phyloP scores from a whole-genome alignment of 2,329 filamentous ascomycete genomes.

The Didymella sp. region DNA sequence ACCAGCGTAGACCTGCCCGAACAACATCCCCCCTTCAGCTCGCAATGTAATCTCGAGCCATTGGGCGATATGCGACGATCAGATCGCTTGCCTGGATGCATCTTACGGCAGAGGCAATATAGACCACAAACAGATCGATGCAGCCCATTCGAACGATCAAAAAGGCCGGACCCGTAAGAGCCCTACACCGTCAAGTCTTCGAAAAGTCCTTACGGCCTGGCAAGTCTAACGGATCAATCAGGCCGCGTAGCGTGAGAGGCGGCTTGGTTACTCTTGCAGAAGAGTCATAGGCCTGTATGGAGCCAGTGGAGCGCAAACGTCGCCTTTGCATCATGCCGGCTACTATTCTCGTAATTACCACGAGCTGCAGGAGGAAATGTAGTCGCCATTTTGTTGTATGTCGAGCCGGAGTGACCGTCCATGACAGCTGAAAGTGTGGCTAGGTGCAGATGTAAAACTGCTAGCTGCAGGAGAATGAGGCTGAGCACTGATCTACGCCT shows the following conservation, averaged over 20 bases:
- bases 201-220: conserved; percentile 12
- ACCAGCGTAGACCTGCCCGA: conserved; percentile 15
- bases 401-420: conserved; percentile 38
- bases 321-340: conserved; percentile 25
- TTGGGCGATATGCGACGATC: conserved; percentile 25
- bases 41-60: conserved; percentile 20
- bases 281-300: conserved; percentile 43
- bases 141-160: conserved; percentile 34
- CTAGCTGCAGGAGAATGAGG: conserved; percentile 40
- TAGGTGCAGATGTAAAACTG: conserved; percentile 32
- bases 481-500: conserved; percentile 40
- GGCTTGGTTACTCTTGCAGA: conserved; percentile 34
- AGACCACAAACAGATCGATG: conserved; percentile 31
- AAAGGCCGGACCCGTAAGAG: conserved; percentile 27
- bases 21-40: conserved; percentile 25
- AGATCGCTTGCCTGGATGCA: conserved; percentile 23
- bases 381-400: conserved; percentile 11
- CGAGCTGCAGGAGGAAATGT: conserved; percentile 8
- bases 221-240: conserved; percentile 39
- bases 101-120: conserved; percentile 26
- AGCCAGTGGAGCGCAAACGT: conserved; percentile 28
- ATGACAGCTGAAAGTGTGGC: conserved; percentile 41
- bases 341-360: conserved; percentile 40
- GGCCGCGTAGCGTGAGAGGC: conserved; percentile 31
- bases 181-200: conserved; percentile 26